phyloP scores from a whole-genome alignment of 2,329 filamentous ascomycete genomes.

The Fusarium tjaetaba region DNA sequence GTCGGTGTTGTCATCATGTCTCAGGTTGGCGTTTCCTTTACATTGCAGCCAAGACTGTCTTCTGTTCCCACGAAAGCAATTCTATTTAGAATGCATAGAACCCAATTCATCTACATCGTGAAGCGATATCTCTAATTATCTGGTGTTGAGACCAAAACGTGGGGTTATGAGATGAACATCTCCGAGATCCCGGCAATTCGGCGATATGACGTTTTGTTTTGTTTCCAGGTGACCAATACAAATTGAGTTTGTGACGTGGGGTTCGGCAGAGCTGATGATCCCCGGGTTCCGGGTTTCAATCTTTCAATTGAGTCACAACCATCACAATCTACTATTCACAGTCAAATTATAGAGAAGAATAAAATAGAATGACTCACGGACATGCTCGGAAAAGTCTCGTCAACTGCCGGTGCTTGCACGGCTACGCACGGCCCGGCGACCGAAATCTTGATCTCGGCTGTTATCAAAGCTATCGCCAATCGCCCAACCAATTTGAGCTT shows the following conservation, averaged over 20 bases:
- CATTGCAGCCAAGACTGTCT: not conserved
- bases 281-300: not conserved
- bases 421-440: slow-evolving; percentile 30
- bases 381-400: slow-evolving; percentile 22
- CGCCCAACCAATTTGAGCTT: slow-evolving; percentile 23
- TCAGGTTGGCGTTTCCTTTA: not conserved
- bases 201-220: not conserved
- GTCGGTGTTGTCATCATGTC: not conserved
- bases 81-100: too few species aligned
- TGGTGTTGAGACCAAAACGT: not conserved
- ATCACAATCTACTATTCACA: not conserved
- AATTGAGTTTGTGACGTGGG: not conserved
- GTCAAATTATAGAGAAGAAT: not conserved
- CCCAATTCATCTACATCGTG: not conserved
- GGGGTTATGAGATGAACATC: not conserved
- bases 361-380: not conserved
- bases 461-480: slow-evolving; percentile 21
- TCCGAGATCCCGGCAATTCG: slow-evolving; percentile 18
- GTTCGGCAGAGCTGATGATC: slow-evolving; percentile 5
- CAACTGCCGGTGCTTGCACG: slow-evolving; percentile 26
- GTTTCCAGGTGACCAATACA: slow-evolving; percentile 1
- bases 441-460: slow-evolving; percentile 2
- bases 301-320: not conserved
- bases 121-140: not conserved
- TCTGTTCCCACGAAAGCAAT: fast-evolving